These are phyloP conservation scores for Chrysanthemum lavandulifolium DNA, from an alignment of 129 eudicot genomes.

Conservation along the genomic window DNA sequence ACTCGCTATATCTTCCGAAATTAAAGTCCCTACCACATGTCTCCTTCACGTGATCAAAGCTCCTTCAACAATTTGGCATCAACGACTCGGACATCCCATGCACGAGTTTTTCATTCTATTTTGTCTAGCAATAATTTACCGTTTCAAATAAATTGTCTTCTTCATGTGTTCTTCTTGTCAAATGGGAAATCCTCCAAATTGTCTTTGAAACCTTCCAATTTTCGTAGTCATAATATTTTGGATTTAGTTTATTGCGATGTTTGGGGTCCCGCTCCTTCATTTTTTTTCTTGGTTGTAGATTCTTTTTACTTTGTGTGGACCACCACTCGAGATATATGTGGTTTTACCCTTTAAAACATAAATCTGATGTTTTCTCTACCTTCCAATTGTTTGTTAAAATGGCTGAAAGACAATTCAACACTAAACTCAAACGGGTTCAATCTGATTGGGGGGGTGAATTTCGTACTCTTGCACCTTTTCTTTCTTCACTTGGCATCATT, in stretches of 20 bases:
- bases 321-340: background rate
- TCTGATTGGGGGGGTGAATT: too few species aligned
- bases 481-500: too few species aligned
- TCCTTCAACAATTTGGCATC: too few species aligned
- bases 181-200: background rate
- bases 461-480: too few species aligned
- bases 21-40: slow-evolving; percentile 6
- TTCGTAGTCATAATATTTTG: background rate
- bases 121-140: background rate
- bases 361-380: background rate
- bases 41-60: background rate
- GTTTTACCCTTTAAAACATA: slow-evolving; percentile 1
- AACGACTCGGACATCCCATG: too few species aligned
- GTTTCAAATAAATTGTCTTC: background rate
- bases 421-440: too few species aligned
- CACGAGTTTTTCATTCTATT: too few species aligned
- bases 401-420: background rate
- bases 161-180: background rate
- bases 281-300: background rate
- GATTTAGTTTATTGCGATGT: slow-evolving; percentile 1
- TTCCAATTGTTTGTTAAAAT: slow-evolving; percentile 3
- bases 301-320: background rate
- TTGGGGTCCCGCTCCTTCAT: background rate
- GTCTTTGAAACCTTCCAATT: slow-evolving; percentile 1
- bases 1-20: background rate